phyloP scores from a whole-genome alignment of 202 grass and related monocot genomes.

The Elaeis oleifera region DNA sequence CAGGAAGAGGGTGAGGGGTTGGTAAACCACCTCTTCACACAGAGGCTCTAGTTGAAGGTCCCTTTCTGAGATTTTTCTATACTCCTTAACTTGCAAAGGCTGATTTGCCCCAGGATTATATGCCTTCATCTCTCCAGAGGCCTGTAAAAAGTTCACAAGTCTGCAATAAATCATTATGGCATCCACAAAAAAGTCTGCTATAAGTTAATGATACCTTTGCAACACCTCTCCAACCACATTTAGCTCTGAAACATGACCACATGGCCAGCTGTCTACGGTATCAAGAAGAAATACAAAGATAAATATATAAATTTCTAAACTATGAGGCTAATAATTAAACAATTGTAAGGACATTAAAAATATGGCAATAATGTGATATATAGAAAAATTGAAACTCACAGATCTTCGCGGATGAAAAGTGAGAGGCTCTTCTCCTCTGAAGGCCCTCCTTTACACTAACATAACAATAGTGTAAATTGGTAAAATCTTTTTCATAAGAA shows the following conservation, averaged over 20 bases:
- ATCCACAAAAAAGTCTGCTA: not conserved
- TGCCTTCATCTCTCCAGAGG: slow-evolving; percentile 8
- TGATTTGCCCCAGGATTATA: not conserved
- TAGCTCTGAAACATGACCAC: slow-evolving; percentile 77
- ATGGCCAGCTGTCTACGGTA: slow-evolving; percentile 30
- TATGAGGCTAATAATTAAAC: slow-evolving; percentile 9
- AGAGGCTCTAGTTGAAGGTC: slow-evolving; percentile 62
- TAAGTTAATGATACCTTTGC: slow-evolving; percentile 21
- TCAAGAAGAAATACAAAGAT: slow-evolving; percentile 15
- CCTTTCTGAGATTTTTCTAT: slow-evolving; percentile 48
- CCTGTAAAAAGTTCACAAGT: not conserved
- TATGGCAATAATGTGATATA: not conserved
- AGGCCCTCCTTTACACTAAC: slow-evolving; percentile 63
- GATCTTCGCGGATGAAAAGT: slow-evolving; percentile 37
- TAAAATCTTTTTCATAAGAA: too few relatives aligned
- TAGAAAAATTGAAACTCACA: slow-evolving; percentile 34
- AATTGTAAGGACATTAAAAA: slow-evolving; percentile 11
- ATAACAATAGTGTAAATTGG: slow-evolving; percentile 1
- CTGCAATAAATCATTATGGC: not conserved
- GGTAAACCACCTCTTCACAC: slow-evolving; percentile 40
- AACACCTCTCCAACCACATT: slow-evolving; percentile 66
- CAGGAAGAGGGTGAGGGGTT: too few relatives aligned
- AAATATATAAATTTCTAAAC: slow-evolving; percentile 5
- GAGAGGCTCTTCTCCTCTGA: slow-evolving; percentile 43
- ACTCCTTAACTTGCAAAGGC: slow-evolving; percentile 26